These are phyloP conservation scores for Aspergillus nomiae DNA, from an alignment of 2,329 filamentous ascomycete genomes.

Conservation along the genomic window DNA sequence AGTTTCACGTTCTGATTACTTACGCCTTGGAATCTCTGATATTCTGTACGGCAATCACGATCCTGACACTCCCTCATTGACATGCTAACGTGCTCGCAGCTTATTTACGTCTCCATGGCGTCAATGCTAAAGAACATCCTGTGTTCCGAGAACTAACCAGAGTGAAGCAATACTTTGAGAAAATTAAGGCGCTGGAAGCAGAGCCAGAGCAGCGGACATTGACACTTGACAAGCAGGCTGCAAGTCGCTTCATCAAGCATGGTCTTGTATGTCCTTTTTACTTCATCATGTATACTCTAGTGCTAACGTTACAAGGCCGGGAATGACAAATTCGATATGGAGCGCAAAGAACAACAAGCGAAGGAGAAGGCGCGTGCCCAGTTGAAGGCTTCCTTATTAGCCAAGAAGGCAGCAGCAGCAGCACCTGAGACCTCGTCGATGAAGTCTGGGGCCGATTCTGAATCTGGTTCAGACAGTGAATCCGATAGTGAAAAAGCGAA, in stretches of 20 bases:
- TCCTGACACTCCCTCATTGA: not conserved
- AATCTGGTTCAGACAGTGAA: slow-evolving; percentile 19
- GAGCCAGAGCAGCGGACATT: slow-evolving; percentile 60
- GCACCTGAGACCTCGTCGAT: slow-evolving; percentile 22
- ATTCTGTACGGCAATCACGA: slow-evolving; percentile 63
- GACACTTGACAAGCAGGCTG: slow-evolving; percentile 72
- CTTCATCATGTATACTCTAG: not conserved
- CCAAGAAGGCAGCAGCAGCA: slow-evolving; percentile 38
- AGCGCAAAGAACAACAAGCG: slow-evolving; percentile 52
- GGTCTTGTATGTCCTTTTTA: slow-evolving; percentile 62
- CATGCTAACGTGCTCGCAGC: slow-evolving; percentile 48
- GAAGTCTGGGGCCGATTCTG: slow-evolving; percentile 20
- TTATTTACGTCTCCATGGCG: slow-evolving; percentile 75
- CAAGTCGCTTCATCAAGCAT: slow-evolving; percentile 78
- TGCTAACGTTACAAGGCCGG: slow-evolving; percentile 39
- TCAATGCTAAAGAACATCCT: slow-evolving; percentile 79
- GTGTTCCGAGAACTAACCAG: slow-evolving; percentile 84
- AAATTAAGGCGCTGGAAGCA: slow-evolving; percentile 78
- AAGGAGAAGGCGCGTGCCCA: slow-evolving; percentile 54
- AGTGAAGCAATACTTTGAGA: slow-evolving; percentile 87
- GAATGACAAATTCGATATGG: slow-evolving; percentile 55
- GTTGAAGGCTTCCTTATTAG: slow-evolving; percentile 48
- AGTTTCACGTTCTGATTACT: slow-evolving; percentile 83
- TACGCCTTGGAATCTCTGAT: slow-evolving; percentile 90
- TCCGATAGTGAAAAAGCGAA: slow-evolving; percentile 12